phyloP scores from a whole-genome alignment of 768 basidiomycete species.

The Russula emetica region DNA sequence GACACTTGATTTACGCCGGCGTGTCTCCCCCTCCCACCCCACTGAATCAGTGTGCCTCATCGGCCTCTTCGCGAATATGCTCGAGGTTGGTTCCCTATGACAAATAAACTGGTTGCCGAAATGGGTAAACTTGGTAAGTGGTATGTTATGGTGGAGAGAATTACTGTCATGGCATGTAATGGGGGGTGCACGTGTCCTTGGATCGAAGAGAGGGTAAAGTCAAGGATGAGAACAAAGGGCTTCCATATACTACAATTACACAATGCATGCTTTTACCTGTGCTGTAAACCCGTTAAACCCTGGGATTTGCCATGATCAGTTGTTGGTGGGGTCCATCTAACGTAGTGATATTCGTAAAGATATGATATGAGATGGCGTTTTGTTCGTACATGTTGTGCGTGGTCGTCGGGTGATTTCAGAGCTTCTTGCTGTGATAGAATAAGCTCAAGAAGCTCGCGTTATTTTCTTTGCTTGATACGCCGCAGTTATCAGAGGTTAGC shows the following conservation, averaged over 20 bases:
- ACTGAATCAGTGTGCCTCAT: background rate
- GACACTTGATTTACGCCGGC: background rate
- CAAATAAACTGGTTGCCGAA: background rate
- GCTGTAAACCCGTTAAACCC: background rate
- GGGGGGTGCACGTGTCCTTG: background rate
- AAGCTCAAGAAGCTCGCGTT: constrained; percentile 2
- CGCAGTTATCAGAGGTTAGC: background rate
- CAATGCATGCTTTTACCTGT: background rate
- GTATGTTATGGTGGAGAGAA: background rate
- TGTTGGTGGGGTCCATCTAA: background rate
- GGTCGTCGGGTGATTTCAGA: constrained; percentile 4
- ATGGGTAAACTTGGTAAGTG: background rate
- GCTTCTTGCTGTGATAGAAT: background rate
- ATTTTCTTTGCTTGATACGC: background rate
- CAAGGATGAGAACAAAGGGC: constrained; percentile 3
- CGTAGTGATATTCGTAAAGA: constrained; percentile 9
- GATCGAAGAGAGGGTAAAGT: background rate
- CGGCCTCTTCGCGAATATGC: background rate
- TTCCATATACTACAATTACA: background rate
- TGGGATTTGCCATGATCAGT: constrained; percentile 7
- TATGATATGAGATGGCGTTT: constrained; percentile 3
- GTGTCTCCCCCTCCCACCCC: background rate
- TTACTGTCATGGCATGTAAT: constrained; percentile 1
- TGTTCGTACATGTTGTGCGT: background rate
- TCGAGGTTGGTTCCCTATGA: background rate